Evolutionary conservation across 176 grass and related monocot species (phyloP).

Genomic region (Saccharum spontaneum): DNA sequence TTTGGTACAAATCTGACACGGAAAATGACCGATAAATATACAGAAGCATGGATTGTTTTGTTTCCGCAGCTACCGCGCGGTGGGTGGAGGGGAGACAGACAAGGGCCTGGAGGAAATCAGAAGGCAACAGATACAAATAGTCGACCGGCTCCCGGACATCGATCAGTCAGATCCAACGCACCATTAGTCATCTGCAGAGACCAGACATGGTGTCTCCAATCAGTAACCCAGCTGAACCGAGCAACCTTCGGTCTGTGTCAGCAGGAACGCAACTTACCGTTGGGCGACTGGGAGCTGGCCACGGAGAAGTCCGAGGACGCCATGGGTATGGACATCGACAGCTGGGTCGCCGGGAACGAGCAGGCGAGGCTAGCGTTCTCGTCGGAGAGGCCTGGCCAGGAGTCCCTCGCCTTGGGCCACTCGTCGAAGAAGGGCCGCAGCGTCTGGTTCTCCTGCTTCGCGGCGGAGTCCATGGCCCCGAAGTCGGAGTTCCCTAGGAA

Average conservation of each 20-base stretch:
- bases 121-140: neutral
- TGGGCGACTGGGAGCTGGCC: slow-evolving; percentile 64
- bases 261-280: slow-evolving; percentile 28
- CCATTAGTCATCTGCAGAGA: slow-evolving; percentile 39
- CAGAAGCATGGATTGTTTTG: slow-evolving; percentile 27
- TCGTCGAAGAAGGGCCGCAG: slow-evolving; percentile 87
- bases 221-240: neutral
- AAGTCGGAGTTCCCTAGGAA: slow-evolving; percentile 37
- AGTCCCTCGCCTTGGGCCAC: slow-evolving; percentile 68
- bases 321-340: slow-evolving; percentile 77
- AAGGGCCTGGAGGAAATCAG: slow-evolving; percentile 1
- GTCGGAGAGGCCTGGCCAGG: slow-evolving; percentile 53
- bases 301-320: slow-evolving; percentile 69
- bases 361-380: slow-evolving; percentile 40
- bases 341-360: slow-evolving; percentile 68
- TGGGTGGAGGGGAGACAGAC: neutral
- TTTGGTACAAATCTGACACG: slow-evolving; percentile 34
- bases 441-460: slow-evolving; percentile 46
- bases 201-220: neutral
- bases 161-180: neutral
- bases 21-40: slow-evolving; percentile 4
- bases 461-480: slow-evolving; percentile 9
- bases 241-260: neutral
- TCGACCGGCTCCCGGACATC: neutral
- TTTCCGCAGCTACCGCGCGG: neutral